Percentiles rank a stretch among this genome's conserved stretches.
phyloP scores from a whole-genome alignment of 2,329 filamentous ascomycete species.

The Incumbomyces lentus region DNA sequence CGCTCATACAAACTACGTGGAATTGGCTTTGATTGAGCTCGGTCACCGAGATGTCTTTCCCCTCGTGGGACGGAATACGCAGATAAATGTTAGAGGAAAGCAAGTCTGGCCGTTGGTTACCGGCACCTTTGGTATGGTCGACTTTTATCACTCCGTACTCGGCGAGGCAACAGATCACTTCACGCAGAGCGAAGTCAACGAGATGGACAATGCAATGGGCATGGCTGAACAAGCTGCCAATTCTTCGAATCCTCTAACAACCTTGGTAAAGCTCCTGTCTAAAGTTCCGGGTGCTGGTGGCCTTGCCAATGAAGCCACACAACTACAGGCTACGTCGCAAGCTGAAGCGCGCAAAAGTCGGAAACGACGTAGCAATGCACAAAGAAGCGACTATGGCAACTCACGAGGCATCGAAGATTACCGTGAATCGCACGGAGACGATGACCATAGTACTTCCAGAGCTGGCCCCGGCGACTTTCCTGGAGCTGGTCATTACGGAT shows the following conservation, averaged over 20 bases:
- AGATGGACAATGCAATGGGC: conserved; percentile 64
- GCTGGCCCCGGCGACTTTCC: conserved; percentile 10
- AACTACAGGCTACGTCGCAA: conserved; percentile 51
- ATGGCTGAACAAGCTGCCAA: conserved; percentile 49
- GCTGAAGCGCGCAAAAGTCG: conserved; percentile 53
- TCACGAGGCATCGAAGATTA: conserved; percentile 19
- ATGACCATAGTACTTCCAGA: conserved; percentile 8
- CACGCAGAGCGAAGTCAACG: conserved; percentile 73
- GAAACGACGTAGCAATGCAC: conserved; percentile 22
- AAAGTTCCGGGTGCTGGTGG: conserved; percentile 65
- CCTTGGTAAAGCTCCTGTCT: conserved; percentile 62
- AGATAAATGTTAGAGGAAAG: conserved; percentile 56
- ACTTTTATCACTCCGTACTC: conserved; percentile 70
- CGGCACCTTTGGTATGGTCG: conserved; percentile 64
- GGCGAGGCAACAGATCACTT: conserved; percentile 75
- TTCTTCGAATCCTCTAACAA: conserved; percentile 36
- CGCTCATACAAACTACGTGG: conserved; percentile 75
- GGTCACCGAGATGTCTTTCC: conserved; percentile 60
- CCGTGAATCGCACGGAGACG: conserved; percentile 13
- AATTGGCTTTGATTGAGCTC: conserved; percentile 64
- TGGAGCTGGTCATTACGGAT: conserved; percentile 1
- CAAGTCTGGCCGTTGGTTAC: conserved; percentile 66
- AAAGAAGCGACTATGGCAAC: conserved; percentile 18
- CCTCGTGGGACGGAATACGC: conserved; percentile 57
- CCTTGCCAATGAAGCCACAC: conserved; percentile 56